Evolutionary conservation across 2,329 filamentous ascomycete genomes (phyloP), one percentile per base, ranked within the genome.

Genomic region (Orbilia javanica): DNA sequence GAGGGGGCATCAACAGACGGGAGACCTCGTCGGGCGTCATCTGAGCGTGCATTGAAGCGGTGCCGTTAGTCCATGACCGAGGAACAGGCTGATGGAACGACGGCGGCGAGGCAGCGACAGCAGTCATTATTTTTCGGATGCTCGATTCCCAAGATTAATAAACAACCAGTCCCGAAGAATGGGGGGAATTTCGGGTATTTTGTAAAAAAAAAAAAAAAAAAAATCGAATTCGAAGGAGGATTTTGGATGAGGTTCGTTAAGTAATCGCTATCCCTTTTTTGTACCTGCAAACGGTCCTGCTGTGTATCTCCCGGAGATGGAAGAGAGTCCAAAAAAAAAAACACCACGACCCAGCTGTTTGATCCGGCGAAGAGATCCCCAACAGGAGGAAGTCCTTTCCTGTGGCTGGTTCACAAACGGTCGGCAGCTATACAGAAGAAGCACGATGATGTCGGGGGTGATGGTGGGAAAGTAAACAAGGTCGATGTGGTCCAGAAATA

Each of bases 1-100:
- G 97, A 82, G 94, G 93, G 83, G 93, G 92, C 88, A 93, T 91
- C 84, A 96, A 93, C 89, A 97, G 94, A 84, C 92, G 91, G 86
- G 92, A 90, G 81, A 91, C 90, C 85, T 97, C 93, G 86, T 97
- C 93, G 84, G 90, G 86, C 85, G 92, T 93, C 90, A 93, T 92
- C 57, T 79, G 78, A 13, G 66, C 65, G 65, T 75, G 71, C 70
- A 67, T 71, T 42, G 66, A 68, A 60, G 73, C 57, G 36, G 66
- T 36, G 1, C 66, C 62, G 73, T 78, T 79, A 36, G 72, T 55
- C 78, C 78, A 79, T 50, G 78, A 46, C 78, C 78, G 73, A 50
- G 78, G 73, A 22, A 74, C 76, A n/a, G 71, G 57, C 57, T 75
- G 71, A 31, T 68, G 63, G 64, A 78, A 78, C 62, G 78, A 78